A percentile compares a stretch with the other conserved stretches of the same genome.
Evolutionary conservation across 176 grass and related monocot genomes (phyloP).

Genomic region (Otatea glauca): DNA sequence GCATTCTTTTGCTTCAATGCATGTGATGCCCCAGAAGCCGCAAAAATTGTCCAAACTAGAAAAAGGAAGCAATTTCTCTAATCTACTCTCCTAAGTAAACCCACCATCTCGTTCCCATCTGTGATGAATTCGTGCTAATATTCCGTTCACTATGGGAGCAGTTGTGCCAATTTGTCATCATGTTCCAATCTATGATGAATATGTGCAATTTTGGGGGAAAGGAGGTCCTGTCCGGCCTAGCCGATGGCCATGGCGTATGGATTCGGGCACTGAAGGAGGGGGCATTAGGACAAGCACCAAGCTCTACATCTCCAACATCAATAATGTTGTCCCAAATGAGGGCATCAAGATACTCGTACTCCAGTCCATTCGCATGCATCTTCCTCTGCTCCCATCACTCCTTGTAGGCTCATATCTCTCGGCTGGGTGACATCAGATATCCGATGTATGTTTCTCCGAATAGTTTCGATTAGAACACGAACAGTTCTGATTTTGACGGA

Average conservation of each 20-base stretch:
- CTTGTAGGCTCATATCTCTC: not conserved
- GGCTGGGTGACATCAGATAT: not conserved
- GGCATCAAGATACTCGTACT: not conserved
- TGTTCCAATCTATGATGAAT: not conserved
- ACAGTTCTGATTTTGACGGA: not conserved
- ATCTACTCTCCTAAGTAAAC: not conserved
- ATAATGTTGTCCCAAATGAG: not conserved
- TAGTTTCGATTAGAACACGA: not conserved
- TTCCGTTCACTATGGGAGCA: not conserved
- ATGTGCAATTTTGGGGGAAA: not conserved
- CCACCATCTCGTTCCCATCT: not conserved
- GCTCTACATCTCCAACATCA: not conserved
- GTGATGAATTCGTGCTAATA: not conserved
- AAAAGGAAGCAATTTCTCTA: not conserved
- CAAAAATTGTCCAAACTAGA: not conserved
- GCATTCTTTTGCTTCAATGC: not conserved
- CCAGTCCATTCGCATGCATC: not conserved
- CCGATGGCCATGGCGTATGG: not conserved
- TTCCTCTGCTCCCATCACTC: not conserved
- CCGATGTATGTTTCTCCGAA: not conserved
- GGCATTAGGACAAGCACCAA: not conserved
- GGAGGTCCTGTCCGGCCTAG: not conserved
- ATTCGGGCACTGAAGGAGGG: not conserved
- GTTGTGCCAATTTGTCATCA: not conserved
- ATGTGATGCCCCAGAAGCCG: not conserved